These are phyloP conservation scores for Hebeloma cylindrosporum DNA, from an alignment of 768 basidiomycete species.

Conservation along the genomic window DNA sequence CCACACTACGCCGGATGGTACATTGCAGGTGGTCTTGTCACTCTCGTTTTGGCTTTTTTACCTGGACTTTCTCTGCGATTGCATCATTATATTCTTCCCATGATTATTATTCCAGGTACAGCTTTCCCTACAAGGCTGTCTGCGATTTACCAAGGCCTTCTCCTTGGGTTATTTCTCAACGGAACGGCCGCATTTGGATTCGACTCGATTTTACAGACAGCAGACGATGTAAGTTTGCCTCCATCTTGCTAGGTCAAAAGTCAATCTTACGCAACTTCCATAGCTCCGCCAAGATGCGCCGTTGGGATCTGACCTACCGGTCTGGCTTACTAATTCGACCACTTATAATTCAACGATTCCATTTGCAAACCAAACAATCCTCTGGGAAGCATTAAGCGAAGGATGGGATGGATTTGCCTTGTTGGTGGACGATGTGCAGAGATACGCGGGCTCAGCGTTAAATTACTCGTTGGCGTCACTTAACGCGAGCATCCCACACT, in stretches of 20 bases:
- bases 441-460: constrained; percentile 66
- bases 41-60: constrained; percentile 63
- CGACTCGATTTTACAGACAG: constrained; percentile 76
- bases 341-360: constrained; percentile 59
- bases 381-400: constrained; percentile 52
- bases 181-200: constrained; percentile 80
- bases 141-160: constrained; percentile 77
- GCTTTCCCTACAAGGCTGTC: constrained; percentile 81
- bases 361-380: constrained; percentile 52
- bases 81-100: constrained; percentile 82
- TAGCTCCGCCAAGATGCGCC: constrained; percentile 77
- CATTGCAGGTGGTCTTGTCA: constrained; percentile 60
- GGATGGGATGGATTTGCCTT: constrained; percentile 78
- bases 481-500: constrained; percentile 62
- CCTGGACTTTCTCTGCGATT: constrained; percentile 70
- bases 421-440: constrained; percentile 84
- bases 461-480: constrained; percentile 71
- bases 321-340: constrained; percentile 73
- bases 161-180: constrained; percentile 81
- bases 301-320: constrained; percentile 65
- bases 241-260: constrained; percentile 2
- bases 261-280: constrained; percentile 7
- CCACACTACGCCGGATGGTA: constrained; percentile 78
- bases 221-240: constrained; percentile 53
- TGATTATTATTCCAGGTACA: constrained; percentile 73